phyloP scores from a whole-genome alignment of 306 rosid species.

The Vigna unguiculata region DNA sequence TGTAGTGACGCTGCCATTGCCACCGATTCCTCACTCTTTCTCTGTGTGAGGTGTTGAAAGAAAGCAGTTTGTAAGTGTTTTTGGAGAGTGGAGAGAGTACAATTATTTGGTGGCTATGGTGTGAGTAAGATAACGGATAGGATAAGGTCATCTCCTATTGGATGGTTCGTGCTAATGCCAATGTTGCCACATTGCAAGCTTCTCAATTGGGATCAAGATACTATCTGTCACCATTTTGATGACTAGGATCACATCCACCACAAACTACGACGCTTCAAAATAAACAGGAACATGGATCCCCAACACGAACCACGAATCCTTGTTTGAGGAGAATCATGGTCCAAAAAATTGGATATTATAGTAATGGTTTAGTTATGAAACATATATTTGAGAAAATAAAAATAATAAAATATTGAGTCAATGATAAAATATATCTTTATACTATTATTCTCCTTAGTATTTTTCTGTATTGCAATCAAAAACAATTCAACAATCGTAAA shows the following conservation, averaged over 20 bases:
- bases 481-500: no score
- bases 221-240: constrained; percentile 20
- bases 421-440: no score
- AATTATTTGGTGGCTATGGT: constrained; percentile 61
- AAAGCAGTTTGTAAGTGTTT: constrained; percentile 38
- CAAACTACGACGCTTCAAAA: background rate
- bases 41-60: background rate
- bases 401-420: background rate
- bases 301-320: background rate
- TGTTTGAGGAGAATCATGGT: background rate
- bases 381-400: background rate
- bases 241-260: constrained; percentile 25
- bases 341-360: background rate
- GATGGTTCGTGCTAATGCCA: constrained; percentile 54
- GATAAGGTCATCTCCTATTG: constrained; percentile 87
- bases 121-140: constrained; percentile 72
- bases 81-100: constrained; percentile 31
- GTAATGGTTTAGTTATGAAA: background rate
- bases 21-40: background rate
- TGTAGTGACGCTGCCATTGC: constrained; percentile 98
- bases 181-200: constrained; percentile 60
- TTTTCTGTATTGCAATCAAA: no score
- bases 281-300: constrained; percentile 4
- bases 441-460: no score
- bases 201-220: constrained; percentile 56